Base-by-base conservation (phyloP, 108 stramenopile species). In the Nitzschia inconspicua region DNA sequence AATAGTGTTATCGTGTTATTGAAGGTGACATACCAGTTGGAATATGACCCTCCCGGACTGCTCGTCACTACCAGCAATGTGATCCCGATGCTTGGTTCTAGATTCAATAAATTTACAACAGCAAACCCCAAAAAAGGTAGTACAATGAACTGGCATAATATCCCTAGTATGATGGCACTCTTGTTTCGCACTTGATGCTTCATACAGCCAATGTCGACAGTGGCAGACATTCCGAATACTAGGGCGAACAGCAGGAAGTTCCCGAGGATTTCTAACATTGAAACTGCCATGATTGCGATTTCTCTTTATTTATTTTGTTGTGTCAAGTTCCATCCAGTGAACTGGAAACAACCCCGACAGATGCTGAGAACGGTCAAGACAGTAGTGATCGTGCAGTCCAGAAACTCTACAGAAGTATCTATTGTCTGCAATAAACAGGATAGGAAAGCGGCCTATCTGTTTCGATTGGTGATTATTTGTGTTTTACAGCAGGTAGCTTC, bases 21-120 rank as follows among this genome's bases (percentile, higher is more conserved):
- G 3, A 5, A 27, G n/a, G n/a, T 24, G 41, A 59, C 57, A 32
- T 47, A 47, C 83, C 86, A 94, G 60, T 94, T 94, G 28, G 67
- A 71, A 56, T 90, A 94, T 4, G 65, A 69, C 9, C 92, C 92
- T 27, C 92, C 92, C 6, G 92, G 92, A 56, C 73, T 76, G 23
- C 76, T 75, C 8, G 82, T 83, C 13, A 94, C 76, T 7, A 94
- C 82, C 11, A 94, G 39, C 41, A 94, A 49, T 7, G 87, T 76
- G 35, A 94, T 75, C 0, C 86, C 88, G 14, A 82, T 59, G 4
- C 75, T 57, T 2, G 72, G 57, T 13, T 65, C 59, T 41, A 91
- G 41, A 2, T 76, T 23, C 32, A 90, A 64, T 25, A 75, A 46
- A 31, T 76, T 68, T 16, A 88, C 84, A 23, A 86, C 55, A 6